Evolutionary conservation across 306 rosid species (phyloP).

Genomic region (Quercus ilex): DNA sequence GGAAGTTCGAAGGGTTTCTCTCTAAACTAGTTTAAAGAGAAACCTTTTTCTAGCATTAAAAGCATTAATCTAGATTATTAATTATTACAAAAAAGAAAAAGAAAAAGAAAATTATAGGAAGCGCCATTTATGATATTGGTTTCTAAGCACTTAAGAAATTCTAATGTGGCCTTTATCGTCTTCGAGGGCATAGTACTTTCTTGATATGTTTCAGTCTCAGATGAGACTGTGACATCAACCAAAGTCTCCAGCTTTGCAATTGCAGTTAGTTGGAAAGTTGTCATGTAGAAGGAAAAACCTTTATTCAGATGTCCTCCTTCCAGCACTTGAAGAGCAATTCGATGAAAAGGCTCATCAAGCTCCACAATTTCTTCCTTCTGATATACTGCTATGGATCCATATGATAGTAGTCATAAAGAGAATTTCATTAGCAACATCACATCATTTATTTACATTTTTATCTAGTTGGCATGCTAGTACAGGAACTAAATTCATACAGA

Average conservation of each 20-base stretch:
- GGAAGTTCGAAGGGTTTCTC: no score
- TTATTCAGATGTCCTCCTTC: constrained; percentile 53
- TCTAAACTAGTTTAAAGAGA: no score
- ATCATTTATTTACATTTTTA: no score
- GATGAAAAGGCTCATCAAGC: constrained; percentile 41
- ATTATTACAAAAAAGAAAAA: no score
- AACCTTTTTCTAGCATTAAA: no score
- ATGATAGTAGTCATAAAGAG: background rate
- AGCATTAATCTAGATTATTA: no score
- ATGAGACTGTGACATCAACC: constrained; percentile 47
- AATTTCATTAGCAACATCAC: no score
- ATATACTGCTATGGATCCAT: no score
- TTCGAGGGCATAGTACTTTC: constrained; percentile 24
- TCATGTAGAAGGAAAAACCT: constrained; percentile 54
- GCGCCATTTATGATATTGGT: constrained; percentile 23
- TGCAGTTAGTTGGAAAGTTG: constrained; percentile 39
- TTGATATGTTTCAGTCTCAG: constrained; percentile 33
- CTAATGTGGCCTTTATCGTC: constrained; percentile 31
- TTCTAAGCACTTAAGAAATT: constrained; percentile 39
- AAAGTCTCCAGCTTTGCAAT: constrained; percentile 30
- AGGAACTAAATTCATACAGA: no score
- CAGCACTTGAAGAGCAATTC: constrained; percentile 46
- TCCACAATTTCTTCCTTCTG: constrained; percentile 61
- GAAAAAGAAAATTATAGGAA: no score
- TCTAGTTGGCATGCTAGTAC: no score